phyloP scores from a whole-genome alignment of 1,139 yeast species.

The Candida sp. region DNA sequence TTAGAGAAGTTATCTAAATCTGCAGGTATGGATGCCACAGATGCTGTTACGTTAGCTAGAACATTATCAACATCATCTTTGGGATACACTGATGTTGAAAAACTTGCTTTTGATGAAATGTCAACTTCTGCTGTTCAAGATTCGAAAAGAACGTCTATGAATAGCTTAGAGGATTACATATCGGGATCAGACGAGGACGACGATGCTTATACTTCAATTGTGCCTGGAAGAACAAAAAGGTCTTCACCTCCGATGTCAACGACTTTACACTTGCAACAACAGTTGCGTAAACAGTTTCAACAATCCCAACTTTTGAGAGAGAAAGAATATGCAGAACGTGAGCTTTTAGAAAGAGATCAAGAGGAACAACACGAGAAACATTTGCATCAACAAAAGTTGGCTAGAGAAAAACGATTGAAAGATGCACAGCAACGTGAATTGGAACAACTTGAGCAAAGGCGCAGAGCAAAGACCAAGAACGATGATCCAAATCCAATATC shows the following conservation, averaged over 20 bases:
- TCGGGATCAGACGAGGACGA: constrained; percentile 2
- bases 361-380: constrained; percentile 1
- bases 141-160: constrained; percentile 6
- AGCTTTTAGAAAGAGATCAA: constrained; percentile 1
- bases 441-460: background rate
- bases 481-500: constrained; percentile 7
- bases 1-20: constrained; percentile 60
- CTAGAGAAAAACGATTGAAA: background rate
- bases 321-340: constrained; percentile 6
- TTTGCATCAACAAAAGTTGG: constrained; percentile 2
- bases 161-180: background rate
- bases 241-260: constrained; percentile 7
- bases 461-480: background rate
- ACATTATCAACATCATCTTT: constrained; percentile 60
- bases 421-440: background rate
- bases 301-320: constrained; percentile 10
- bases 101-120: constrained; percentile 41
- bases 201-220: background rate
- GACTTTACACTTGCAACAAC: constrained; percentile 11
- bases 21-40: constrained; percentile 73
- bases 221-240: background rate
- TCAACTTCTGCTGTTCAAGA: constrained; percentile 10
- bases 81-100: constrained; percentile 54
- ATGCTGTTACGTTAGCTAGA: constrained; percentile 73
- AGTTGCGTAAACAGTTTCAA: constrained; percentile 13